These are phyloP conservation scores for Insectozyma bohioensis DNA, from an alignment of 1,139 yeast genomes.

Conservation along the genomic window DNA sequence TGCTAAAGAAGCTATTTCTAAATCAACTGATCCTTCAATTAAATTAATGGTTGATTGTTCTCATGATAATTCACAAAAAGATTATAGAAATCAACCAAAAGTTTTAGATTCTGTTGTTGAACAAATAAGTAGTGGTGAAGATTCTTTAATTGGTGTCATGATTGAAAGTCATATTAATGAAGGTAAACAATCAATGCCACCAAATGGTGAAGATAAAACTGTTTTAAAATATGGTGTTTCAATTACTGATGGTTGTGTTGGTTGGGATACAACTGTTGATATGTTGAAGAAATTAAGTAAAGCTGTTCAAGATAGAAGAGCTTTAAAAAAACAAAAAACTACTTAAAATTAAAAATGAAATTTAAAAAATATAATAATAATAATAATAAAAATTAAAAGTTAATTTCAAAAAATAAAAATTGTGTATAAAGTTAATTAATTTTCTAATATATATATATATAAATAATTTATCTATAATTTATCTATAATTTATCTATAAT, in stretches of 20 bases:
- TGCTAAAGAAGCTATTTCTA: slow-evolving; percentile 63
- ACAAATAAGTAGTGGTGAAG: slow-evolving; percentile 77
- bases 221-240: slow-evolving; percentile 85
- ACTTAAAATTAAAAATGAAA: slow-evolving; percentile 1
- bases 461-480: too few species aligned
- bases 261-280: slow-evolving; percentile 79
- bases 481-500: too few species aligned
- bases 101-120: slow-evolving; percentile 81
- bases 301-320: slow-evolving; percentile 79
- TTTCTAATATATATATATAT: too few species aligned
- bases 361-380: slow-evolving; percentile 1
- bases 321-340: slow-evolving; percentile 18
- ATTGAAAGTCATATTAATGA: slow-evolving; percentile 88
- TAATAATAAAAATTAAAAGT: slow-evolving; percentile 3
- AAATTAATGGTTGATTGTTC: slow-evolving; percentile 97
- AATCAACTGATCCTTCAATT: slow-evolving; percentile 55
- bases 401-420: slow-evolving; percentile 4
- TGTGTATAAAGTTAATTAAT: too few species aligned
- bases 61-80: slow-evolving; percentile 91
- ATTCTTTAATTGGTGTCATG: slow-evolving; percentile 88
- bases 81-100: slow-evolving; percentile 88
- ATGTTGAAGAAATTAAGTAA: slow-evolving; percentile 71
- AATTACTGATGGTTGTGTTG: slow-evolving; percentile 94
- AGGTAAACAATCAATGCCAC: slow-evolving; percentile 89
- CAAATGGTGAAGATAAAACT: slow-evolving; percentile 65